Percentiles rank a stretch among this genome's conserved stretches.
phyloP scores from a whole-genome alignment of 306 rosid species.

The Corylus heterophylla region DNA sequence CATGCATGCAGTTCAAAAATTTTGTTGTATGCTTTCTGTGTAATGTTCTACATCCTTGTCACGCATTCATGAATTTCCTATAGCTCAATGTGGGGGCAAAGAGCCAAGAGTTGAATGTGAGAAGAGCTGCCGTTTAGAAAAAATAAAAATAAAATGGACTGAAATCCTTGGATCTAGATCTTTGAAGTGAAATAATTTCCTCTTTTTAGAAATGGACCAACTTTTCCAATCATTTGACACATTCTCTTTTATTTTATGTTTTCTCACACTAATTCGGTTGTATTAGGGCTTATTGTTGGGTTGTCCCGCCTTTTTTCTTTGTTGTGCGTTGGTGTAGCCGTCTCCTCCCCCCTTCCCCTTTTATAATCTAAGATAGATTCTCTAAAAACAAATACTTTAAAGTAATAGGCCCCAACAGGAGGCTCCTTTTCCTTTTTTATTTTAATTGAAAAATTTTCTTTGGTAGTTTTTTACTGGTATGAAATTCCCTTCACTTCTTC shows the following conservation, averaged over 20 bases:
- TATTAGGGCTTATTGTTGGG: too few relatives aligned
- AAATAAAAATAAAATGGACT: neutral
- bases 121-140: neutral
- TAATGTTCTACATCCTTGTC: too few relatives aligned
- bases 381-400: neutral
- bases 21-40: too few relatives aligned
- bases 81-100: neutral
- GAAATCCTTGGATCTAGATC: constrained; percentile 26
- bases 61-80: neutral
- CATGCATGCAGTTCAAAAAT: neutral
- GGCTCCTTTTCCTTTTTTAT: neutral
- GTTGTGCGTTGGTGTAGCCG: too few relatives aligned
- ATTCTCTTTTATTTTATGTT: too few relatives aligned
- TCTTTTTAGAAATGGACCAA: constrained; percentile 20
- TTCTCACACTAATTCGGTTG: too few relatives aligned
- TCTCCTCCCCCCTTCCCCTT: too few relatives aligned
- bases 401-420: neutral
- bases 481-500: neutral
- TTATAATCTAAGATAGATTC: too few relatives aligned
- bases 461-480: neutral
- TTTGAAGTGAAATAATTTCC: constrained; percentile 11
- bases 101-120: neutral
- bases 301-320: too few relatives aligned
- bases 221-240: neutral
- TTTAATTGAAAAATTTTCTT: neutral